These are phyloP conservation scores for Colletotrichum shisoi DNA, from an alignment of 2,329 filamentous ascomycete species.

Conservation along the genomic window DNA sequence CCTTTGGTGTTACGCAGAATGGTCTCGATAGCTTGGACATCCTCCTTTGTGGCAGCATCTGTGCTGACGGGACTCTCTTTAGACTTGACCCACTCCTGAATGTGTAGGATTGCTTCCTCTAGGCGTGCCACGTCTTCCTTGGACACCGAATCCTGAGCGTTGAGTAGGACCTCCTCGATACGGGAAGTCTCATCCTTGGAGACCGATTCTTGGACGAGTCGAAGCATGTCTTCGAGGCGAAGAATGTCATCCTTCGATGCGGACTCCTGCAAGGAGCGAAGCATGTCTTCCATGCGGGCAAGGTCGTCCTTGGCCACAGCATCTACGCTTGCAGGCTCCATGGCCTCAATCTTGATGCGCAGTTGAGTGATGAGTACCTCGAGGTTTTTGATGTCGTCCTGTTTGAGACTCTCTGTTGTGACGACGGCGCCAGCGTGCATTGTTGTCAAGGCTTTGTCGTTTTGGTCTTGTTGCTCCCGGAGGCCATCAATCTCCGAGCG, in stretches of 20 bases:
- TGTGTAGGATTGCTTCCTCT: conserved; percentile 56
- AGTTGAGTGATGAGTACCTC: conserved; percentile 85
- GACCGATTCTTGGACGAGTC: conserved; percentile 49
- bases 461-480: conserved; percentile 61
- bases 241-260: conserved; percentile 51
- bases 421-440: conserved; percentile 62
- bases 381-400: conserved; percentile 82
- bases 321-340: conserved; percentile 59
- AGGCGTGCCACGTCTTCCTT: conserved; percentile 58
- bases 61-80: conserved; percentile 40
- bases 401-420: conserved; percentile 63
- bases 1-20: conserved; percentile 89
- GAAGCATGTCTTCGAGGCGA: conserved; percentile 56
- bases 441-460: conserved; percentile 60
- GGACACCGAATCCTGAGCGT: conserved; percentile 58
- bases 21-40: conserved; percentile 89
- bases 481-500: conserved; percentile 80
- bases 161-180: conserved; percentile 59
- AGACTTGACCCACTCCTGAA: conserved; percentile 62
- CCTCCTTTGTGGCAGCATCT: conserved; percentile 75
- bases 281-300: conserved; percentile 55
- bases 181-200: conserved; percentile 43
- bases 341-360: conserved; percentile 81
- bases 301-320: conserved; percentile 52
- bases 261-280: conserved; percentile 49